A percentile compares a stretch with the other conserved stretches of the same genome.
Conservation (phyloP, 768 basidiomycete species). For the Termitomyces sp. region DNA sequence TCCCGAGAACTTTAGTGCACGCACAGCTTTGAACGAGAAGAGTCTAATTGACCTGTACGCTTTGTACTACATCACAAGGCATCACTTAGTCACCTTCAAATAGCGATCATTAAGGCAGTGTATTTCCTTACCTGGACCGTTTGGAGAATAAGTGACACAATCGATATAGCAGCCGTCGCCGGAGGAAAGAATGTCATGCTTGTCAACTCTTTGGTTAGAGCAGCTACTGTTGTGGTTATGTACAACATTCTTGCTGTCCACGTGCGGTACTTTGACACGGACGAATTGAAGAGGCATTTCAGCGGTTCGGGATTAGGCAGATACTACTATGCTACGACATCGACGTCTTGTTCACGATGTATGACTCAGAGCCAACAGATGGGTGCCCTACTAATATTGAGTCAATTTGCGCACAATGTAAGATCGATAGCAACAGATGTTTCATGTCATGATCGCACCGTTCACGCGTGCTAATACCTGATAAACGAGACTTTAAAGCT, state of each 20-base stretch:
- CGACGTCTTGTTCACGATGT: no score
- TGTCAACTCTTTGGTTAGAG: constrained; percentile 21
- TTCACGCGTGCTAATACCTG: no score
- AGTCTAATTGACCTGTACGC: constrained; percentile 19
- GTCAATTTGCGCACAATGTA: no score
- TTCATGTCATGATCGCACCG: no score
- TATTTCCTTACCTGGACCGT: constrained; percentile 37
- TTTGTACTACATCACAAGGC: constrained; percentile 1
- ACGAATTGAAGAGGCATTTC: constrained; percentile 21
- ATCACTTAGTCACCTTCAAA: background rate
- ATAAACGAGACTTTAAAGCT: no score
- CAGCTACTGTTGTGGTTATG: constrained; percentile 14
- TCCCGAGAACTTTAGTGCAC: constrained; percentile 19
- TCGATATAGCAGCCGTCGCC: constrained; percentile 34
- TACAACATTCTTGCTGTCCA: constrained; percentile 17
- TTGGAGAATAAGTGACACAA: constrained; percentile 41
- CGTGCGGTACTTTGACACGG: constrained; percentile 10
- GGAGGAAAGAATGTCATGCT: constrained; percentile 36
- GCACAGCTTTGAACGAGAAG: background rate
- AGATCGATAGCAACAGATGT: no score
- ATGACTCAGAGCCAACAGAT: no score
- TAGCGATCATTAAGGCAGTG: background rate
- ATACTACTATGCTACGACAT: background rate
- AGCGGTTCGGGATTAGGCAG: background rate
- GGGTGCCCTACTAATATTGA: no score